A percentile compares a stretch with the other conserved stretches of the same genome.
Evolutionary conservation across 1,139 yeast species (phyloP).

Genomic region (Fermentozyma sake): DNA sequence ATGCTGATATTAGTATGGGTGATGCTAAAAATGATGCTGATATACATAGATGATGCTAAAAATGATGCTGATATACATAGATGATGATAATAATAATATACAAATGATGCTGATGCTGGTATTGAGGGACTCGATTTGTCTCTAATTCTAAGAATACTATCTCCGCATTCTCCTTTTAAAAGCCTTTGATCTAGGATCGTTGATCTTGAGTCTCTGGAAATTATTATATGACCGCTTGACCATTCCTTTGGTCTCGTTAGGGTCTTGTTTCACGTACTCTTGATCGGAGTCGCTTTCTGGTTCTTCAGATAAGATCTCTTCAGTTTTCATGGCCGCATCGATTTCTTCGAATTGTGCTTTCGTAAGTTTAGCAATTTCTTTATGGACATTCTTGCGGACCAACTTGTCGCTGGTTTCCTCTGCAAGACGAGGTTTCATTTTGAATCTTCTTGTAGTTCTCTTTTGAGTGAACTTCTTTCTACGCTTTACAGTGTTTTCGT

Average conservation of each 20-base stretch:
- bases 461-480: constrained; percentile 47
- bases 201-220: constrained; percentile 40
- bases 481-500: constrained; percentile 19
- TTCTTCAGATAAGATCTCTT: constrained; percentile 9
- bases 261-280: constrained; percentile 9
- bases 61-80: too few species aligned
- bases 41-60: too few species aligned
- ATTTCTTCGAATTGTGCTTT: constrained; percentile 18
- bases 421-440: constrained; percentile 41
- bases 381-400: constrained; percentile 36
- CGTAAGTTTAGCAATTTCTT: constrained; percentile 29
- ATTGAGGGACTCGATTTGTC: too few species aligned
- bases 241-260: constrained; percentile 17
- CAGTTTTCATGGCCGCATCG: constrained; percentile 8
- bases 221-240: constrained; percentile 34
- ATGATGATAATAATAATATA: background rate
- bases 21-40: too few species aligned
- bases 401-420: constrained; percentile 24
- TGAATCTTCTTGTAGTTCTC: constrained; percentile 59
- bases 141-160: too few species aligned
- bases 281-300: constrained; percentile 21
- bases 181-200: constrained; percentile 30
- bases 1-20: too few species aligned
- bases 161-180: constrained; percentile 23
- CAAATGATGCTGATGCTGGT: background rate